Evolutionary conservation across 345 rosid genomes (phyloP).

Genomic region (Salix viminalis): DNA sequence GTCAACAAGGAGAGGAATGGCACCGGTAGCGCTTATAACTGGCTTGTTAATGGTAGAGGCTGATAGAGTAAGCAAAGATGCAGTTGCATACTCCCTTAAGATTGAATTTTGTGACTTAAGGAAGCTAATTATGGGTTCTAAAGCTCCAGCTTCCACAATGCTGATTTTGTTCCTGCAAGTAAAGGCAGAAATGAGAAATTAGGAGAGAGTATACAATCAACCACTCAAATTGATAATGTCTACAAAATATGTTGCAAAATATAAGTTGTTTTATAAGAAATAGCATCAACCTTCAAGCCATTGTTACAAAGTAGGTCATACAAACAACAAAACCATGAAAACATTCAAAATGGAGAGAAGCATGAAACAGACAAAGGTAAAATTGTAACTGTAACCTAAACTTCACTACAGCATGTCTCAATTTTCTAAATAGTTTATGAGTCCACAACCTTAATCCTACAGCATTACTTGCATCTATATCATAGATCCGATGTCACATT

Average conservation of each 20-base stretch:
- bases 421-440: background rate
- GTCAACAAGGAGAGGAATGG: constrained; percentile 74
- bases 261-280: background rate
- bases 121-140: constrained; percentile 65
- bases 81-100: constrained; percentile 77
- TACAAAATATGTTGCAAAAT: background rate
- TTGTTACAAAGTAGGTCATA: background rate
- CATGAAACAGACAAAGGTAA: background rate
- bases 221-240: background rate
- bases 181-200: constrained; percentile 8
- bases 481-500: background rate
- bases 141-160: constrained; percentile 89
- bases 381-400: background rate
- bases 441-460: background rate
- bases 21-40: constrained; percentile 63
- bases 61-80: constrained; percentile 81
- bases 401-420: background rate
- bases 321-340: background rate
- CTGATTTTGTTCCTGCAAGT: constrained; percentile 74
- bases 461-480: background rate
- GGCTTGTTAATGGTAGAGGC: constrained; percentile 80
- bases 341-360: background rate
- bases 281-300: background rate
- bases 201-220: constrained; percentile 7
- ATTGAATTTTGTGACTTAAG: constrained; percentile 52